phyloP scores from a whole-genome alignment of 345 rosid genomes.

The Bruguiera sexangula region DNA sequence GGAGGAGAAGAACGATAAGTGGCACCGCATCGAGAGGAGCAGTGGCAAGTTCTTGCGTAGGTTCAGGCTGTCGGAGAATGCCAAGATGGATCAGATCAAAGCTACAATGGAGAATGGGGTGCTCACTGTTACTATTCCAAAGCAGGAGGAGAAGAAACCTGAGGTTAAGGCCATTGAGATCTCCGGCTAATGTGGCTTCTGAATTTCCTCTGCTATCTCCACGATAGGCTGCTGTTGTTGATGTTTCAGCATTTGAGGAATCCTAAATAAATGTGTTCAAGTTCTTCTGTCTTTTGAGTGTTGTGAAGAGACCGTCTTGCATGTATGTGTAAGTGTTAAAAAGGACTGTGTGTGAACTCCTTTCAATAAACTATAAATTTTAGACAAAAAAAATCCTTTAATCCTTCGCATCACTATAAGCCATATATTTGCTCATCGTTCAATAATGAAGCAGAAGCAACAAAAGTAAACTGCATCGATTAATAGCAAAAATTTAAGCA shows the following conservation, averaged over 20 bases:
- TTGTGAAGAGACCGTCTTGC: too few relatives aligned
- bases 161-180: constrained; percentile 20
- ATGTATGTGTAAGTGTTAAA: background rate
- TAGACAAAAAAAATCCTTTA: too few relatives aligned
- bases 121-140: constrained; percentile 22
- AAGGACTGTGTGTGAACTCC: background rate
- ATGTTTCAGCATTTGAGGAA: background rate
- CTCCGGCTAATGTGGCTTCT: constrained; percentile 5
- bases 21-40: constrained; percentile 25
- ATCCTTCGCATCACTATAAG: too few relatives aligned
- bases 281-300: background rate
- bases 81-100: constrained; percentile 23
- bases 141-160: constrained; percentile 20
- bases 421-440: too few relatives aligned
- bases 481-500: too few relatives aligned
- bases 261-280: background rate
- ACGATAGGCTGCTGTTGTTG: background rate
- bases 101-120: constrained; percentile 27
- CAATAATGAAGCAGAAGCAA: too few relatives aligned
- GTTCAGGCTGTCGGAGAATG: constrained; percentile 25
- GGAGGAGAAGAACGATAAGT: constrained; percentile 20
- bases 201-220: background rate
- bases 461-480: too few relatives aligned
- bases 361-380: background rate
- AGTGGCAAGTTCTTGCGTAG: constrained; percentile 11